A percentile compares a stretch with the other conserved stretches of the same genome.
Evolutionary conservation across 345 rosid genomes (phyloP).

Genomic region (Eucalyptus pauciflora): DNA sequence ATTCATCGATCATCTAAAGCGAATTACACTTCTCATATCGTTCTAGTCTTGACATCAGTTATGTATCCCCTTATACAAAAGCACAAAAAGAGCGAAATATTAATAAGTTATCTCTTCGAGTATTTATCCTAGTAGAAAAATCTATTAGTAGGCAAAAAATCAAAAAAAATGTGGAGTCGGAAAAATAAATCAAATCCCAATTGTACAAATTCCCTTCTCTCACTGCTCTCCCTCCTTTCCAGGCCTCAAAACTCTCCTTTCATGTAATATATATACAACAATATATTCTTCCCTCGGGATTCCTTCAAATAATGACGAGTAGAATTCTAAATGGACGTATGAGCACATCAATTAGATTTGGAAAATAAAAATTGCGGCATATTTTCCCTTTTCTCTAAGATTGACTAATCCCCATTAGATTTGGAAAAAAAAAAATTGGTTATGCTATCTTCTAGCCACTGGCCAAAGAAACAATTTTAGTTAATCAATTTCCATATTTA

Average conservation of each 20-base stretch:
- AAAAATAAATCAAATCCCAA: background rate
- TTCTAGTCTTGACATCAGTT: conserved; percentile 6
- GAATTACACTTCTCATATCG: background rate
- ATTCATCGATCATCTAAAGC: background rate
- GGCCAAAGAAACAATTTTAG: too few relatives aligned
- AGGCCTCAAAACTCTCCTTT: background rate
- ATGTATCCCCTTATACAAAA: background rate
- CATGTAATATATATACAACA: background rate
- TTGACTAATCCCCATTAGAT: background rate
- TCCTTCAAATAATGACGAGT: background rate
- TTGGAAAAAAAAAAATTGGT: background rate
- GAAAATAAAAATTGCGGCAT: too few relatives aligned
- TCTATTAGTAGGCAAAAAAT: background rate
- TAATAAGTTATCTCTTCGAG: background rate
- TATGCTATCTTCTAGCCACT: background rate
- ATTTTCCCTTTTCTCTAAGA: background rate
- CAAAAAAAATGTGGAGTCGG: background rate
- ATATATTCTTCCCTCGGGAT: background rate
- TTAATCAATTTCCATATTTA: too few relatives aligned
- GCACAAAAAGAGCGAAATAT: background rate
- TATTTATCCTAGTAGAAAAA: background rate
- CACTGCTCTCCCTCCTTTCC: background rate
- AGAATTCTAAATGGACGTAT: background rate
- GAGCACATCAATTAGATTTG: background rate
- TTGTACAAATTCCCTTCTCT: background rate